These are phyloP conservation scores for Spiromastix sp. DNA, from an alignment of 2,329 filamentous ascomycete genomes.

Conservation along the genomic window DNA sequence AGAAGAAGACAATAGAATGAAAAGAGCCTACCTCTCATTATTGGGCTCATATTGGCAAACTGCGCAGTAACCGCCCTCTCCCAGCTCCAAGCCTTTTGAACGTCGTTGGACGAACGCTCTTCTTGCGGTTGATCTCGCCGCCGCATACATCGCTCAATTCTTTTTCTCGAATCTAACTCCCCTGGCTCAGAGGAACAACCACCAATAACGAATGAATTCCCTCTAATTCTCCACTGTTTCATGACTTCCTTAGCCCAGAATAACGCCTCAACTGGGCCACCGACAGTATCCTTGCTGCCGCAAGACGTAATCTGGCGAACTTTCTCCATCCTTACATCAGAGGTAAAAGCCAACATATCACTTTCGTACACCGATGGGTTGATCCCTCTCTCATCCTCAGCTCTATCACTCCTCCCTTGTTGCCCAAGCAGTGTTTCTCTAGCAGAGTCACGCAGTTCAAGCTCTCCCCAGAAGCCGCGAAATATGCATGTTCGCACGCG, in stretches of 20 bases:
- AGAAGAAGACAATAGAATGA: background rate
- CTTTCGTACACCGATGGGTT: constrained; percentile 65
- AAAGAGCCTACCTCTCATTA: constrained; percentile 54
- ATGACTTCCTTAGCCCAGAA: constrained; percentile 65
- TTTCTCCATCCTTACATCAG: constrained; percentile 82
- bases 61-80: constrained; percentile 68
- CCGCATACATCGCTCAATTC: constrained; percentile 51
- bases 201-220: constrained; percentile 64
- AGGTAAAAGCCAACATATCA: constrained; percentile 75
- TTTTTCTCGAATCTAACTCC: constrained; percentile 35
- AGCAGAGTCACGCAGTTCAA: constrained; percentile 53
- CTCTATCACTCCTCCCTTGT: background rate
- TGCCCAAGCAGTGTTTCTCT: constrained; percentile 55
- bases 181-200: constrained; percentile 52
- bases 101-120: constrained; percentile 8
- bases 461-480: constrained; percentile 69
- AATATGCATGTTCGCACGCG: constrained; percentile 71
- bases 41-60: constrained; percentile 79
- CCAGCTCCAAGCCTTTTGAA: constrained; percentile 60
- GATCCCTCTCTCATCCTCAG: constrained; percentile 8
- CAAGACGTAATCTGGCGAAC: constrained; percentile 56
- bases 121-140: constrained; percentile 22
- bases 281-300: constrained; percentile 39
- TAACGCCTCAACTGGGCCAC: constrained; percentile 67
- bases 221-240: constrained; percentile 79